Evolutionary conservation across 1,139 yeast species (phyloP), one percentile per base, ranked within the genome.

Genomic region (Komagataea norvegica): DNA sequence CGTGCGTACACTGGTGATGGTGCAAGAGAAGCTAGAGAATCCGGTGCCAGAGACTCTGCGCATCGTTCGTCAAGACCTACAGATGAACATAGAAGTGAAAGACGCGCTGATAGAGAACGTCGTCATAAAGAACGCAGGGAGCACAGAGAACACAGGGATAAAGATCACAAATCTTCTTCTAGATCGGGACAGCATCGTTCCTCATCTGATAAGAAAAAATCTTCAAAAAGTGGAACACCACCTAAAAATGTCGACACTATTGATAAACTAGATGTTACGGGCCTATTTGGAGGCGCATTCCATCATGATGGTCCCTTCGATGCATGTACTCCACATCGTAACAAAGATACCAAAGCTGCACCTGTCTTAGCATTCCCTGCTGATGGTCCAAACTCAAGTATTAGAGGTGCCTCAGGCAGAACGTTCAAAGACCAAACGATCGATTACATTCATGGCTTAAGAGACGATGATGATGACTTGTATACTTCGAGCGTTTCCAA

Each of bases 251-350:
- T 91, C 48, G 98, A 91, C 57, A 86, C 95, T 5, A 91, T 91
- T 52, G 98, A 91, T 64, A 85, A 84, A 61, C 70, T 91, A 50
- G 98, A 91, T 59, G 97, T 89, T 26, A 88, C 97, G 7, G 97
- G 95, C 1, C 72, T 91, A 48, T 89, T 85, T 58, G 96, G 96
- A n/a, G 84, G 85, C 20, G 86, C 91, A 1, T 91, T 91, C 71
- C 98, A 91, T 61, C 98, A 91, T 60, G 98, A 91, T 62, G 98
- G 98, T 11, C 98, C 98, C 14, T 91, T 91, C 60, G 98, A 91
- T 61, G 98, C 98, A 3, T 89, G 97, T 62, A 84, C 94, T 6
- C 97, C 98, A 6, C 95, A 86, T 61, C 79, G 97, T 60, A 91
- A 91, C 64, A 85, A 84, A 63, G 75, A 83, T 57, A 67, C 66